phyloP scores from a whole-genome alignment of 2,329 filamentous ascomycete genomes.

The Lecanicillium sp. region DNA sequence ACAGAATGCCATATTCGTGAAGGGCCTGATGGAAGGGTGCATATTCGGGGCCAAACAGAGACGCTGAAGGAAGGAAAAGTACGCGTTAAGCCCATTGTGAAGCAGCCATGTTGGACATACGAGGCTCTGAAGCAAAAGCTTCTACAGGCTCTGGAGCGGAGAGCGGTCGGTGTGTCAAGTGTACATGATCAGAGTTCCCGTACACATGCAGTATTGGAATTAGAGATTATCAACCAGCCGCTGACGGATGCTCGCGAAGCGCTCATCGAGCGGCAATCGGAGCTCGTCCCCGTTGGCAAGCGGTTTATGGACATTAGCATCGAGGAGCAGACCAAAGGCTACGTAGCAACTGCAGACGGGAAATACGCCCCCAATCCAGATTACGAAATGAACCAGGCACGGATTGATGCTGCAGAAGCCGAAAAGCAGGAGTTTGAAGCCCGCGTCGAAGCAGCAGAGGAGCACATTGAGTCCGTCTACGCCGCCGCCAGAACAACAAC shows the following conservation, averaged over 20 bases:
- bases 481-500: conserved; percentile 9
- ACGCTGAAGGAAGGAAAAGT: conserved; percentile 29
- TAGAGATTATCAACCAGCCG: conserved; percentile 29
- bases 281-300: conserved; percentile 30
- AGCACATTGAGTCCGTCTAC: conserved; percentile 18
- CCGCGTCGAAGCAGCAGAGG: conserved; percentile 25
- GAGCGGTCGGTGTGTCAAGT: conserved; percentile 27
- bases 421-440: conserved; percentile 26
- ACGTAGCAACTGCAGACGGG: conserved; percentile 22
- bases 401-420: conserved; percentile 29
- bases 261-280: conserved; percentile 31
- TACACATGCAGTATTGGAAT: conserved; percentile 32
- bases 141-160: conserved; percentile 17
- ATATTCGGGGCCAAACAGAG: conserved; percentile 34
- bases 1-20: conserved; percentile 30
- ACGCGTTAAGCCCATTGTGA: conserved; percentile 28
- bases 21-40: conserved; percentile 27
- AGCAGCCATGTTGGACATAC: conserved; percentile 25
- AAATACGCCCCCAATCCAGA: conserved; percentile 25
- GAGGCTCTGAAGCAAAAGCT: conserved; percentile 22
- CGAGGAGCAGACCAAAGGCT: conserved; percentile 13
- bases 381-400: conserved; percentile 23
- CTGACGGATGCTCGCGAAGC: conserved; percentile 27
- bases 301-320: conserved; percentile 13
- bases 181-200: conserved; percentile 35